phyloP scores from a whole-genome alignment of 768 basidiomycete species.

The Lactarius hatsudake region DNA sequence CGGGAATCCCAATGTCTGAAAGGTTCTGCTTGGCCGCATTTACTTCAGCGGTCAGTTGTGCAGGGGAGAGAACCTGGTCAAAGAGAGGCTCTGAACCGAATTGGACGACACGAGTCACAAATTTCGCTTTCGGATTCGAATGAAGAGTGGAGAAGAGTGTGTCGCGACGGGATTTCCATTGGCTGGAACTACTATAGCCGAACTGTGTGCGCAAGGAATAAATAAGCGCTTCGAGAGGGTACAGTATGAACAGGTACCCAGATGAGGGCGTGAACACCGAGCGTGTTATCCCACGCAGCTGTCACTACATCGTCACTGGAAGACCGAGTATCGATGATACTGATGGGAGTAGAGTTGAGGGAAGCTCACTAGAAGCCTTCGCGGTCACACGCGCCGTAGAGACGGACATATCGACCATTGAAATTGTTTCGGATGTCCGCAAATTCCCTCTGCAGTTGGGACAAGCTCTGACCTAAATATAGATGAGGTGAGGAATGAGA shows the following conservation, averaged over 20 bases:
- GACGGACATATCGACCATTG: slow-evolving; percentile 61
- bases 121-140: slow-evolving; percentile 45
- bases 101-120: slow-evolving; percentile 61
- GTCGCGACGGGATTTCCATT: slow-evolving; percentile 32
- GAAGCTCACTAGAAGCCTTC: slow-evolving; percentile 39
- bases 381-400: slow-evolving; percentile 42
- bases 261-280: slow-evolving; percentile 69
- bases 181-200: slow-evolving; percentile 29
- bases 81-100: slow-evolving; percentile 72
- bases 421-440: slow-evolving; percentile 55
- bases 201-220: slow-evolving; percentile 24
- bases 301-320: slow-evolving; percentile 57
- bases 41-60: slow-evolving; percentile 51
- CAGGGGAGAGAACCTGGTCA: slow-evolving; percentile 50
- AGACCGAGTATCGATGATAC: not conserved
- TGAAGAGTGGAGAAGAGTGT: slow-evolving; percentile 32
- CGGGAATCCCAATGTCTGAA: slow-evolving; percentile 50
- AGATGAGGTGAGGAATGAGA: slow-evolving; percentile 1
- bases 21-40: slow-evolving; percentile 46
- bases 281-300: slow-evolving; percentile 61
- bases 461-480: slow-evolving; percentile 52
- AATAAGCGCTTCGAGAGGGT: not conserved
- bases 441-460: slow-evolving; percentile 54
- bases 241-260: slow-evolving; percentile 49
- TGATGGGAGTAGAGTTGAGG: not conserved